Evolutionary conservation across 1,284 basidiomycete species (phyloP).

Genomic region (Cryptococcus maquisensis): DNA sequence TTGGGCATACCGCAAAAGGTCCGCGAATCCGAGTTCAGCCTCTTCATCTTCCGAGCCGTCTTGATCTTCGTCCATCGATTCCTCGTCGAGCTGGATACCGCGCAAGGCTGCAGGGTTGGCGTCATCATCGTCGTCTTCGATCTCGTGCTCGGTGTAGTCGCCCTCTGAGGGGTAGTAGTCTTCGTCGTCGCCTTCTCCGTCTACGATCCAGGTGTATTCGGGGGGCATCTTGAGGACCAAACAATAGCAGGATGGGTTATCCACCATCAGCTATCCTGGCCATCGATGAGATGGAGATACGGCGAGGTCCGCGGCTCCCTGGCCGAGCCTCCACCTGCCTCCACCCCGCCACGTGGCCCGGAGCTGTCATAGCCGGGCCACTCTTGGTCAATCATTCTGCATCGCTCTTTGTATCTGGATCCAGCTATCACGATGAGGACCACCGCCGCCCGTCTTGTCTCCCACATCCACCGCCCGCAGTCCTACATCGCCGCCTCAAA

Average conservation of each 20-base stretch:
- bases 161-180: slow-evolving; percentile 2
- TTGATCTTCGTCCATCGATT: slow-evolving; percentile 25
- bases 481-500: slow-evolving; percentile 45
- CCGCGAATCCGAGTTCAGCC: not conserved
- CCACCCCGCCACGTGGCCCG: no score
- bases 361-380: no score
- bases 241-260: no score
- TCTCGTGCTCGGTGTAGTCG: slow-evolving; percentile 18
- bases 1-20: not conserved
- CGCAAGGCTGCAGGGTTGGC: slow-evolving; percentile 19
- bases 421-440: slow-evolving; percentile 12
- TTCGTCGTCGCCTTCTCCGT: not conserved
- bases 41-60: slow-evolving; percentile 7
- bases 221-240: slow-evolving; percentile 2
- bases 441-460: slow-evolving; percentile 17
- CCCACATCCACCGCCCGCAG: slow-evolving; percentile 28
- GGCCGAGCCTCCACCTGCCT: no score
- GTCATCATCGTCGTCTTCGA: slow-evolving; percentile 23
- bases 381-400: no score
- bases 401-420: no score
- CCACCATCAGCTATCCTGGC: no score
- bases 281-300: no score
- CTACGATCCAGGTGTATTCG: not conserved
- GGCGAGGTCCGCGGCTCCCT: no score
- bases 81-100: slow-evolving; percentile 17